A percentile compares a stretch with the other conserved stretches of the same genome.
Conservation (phyloP, 1,139 yeast genomes). For the Diutina catenulata region DNA sequence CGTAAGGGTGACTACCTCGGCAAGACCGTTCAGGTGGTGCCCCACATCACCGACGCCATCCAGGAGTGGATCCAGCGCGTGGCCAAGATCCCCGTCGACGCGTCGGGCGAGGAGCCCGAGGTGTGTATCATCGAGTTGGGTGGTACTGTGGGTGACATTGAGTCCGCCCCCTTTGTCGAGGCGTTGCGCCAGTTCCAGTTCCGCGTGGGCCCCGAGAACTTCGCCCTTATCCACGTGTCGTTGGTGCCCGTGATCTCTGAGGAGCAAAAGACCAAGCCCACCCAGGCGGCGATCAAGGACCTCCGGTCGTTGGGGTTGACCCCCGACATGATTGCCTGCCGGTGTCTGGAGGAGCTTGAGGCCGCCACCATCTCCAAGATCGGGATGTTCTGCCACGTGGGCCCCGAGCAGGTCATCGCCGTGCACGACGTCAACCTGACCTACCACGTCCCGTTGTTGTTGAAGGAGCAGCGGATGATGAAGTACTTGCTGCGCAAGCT, state of each 20-base stretch:
- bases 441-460: slow-evolving; percentile 88
- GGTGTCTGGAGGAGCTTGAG: slow-evolving; percentile 82
- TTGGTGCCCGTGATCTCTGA: slow-evolving; percentile 96
- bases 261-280: slow-evolving; percentile 97
- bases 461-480: slow-evolving; percentile 80
- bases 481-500: slow-evolving; percentile 63
- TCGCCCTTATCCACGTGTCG: slow-evolving; percentile 93
- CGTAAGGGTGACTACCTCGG: slow-evolving; percentile 97
- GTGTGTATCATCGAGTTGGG: slow-evolving; percentile 95
- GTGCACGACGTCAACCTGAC: slow-evolving; percentile 96
- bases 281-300: slow-evolving; percentile 97
- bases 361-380: slow-evolving; percentile 81
- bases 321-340: slow-evolving; percentile 96
- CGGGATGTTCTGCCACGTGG: slow-evolving; percentile 98
- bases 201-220: slow-evolving; percentile 87
- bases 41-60: slow-evolving; percentile 92
- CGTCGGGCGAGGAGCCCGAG: slow-evolving; percentile 79
- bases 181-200: slow-evolving; percentile 98
- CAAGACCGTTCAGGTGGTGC: slow-evolving; percentile 98
- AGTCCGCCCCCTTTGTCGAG: slow-evolving; percentile 97
- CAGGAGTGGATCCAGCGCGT: slow-evolving; percentile 98
- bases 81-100: slow-evolving; percentile 84
- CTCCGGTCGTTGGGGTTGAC: slow-evolving; percentile 87
- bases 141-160: slow-evolving; percentile 99
- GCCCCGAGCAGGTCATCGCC: slow-evolving; percentile 92